Base-by-base conservation (phyloP, 768 basidiomycete genomes). In the Rhodosporidiobolus sp. region DNA sequence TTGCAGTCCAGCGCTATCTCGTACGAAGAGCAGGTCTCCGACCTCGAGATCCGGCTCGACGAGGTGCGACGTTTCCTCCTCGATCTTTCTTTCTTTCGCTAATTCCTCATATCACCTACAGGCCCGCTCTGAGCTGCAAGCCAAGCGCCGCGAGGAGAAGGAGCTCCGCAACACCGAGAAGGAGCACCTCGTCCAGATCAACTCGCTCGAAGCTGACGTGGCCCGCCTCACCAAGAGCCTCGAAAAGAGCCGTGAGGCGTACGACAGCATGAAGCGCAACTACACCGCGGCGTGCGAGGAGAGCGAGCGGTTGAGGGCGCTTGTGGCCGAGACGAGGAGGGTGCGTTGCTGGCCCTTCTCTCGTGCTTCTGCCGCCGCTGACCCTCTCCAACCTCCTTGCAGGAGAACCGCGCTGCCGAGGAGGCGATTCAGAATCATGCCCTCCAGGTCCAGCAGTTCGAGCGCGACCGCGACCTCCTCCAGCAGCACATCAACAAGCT, bases 121-220 rank as follows among this genome's bases (percentile, higher is more conserved):
- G 79, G 80, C 89, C 70, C 83, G 85, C 73, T 86, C 83, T 20
- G 94, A 96, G 80, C 83, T 96, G 14, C 88, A 84, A 22, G 85
- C 89, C 11, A 88, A 90, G 9, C 90, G 91, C 80, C 86, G 91
- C 52, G 93, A 97, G 77, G 94, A 97, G 81, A 96, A 97, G 82
- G 94, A 97, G 78, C 81, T 95, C 75, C 85, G 91, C 56, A 84
- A 86, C 20, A 94, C 94, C 81, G 94, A 96, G 84, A 91, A 91
- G 69, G 83, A 86, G 77, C 88, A 86, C 78, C 84, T 84, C 69
- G 84, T 84, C 0, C 89, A 90, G 80, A 91, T 92, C 67, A 80
- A 81, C 52, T 84, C 85, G 14, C 83, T 90, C 4, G 94, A 97
- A 81, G 85, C 86, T 32, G 93, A 94, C 77, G 86, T 95, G 11